Conservation (phyloP, 2,329 filamentous ascomycete species). For the Diaporthe sp. region DNA sequence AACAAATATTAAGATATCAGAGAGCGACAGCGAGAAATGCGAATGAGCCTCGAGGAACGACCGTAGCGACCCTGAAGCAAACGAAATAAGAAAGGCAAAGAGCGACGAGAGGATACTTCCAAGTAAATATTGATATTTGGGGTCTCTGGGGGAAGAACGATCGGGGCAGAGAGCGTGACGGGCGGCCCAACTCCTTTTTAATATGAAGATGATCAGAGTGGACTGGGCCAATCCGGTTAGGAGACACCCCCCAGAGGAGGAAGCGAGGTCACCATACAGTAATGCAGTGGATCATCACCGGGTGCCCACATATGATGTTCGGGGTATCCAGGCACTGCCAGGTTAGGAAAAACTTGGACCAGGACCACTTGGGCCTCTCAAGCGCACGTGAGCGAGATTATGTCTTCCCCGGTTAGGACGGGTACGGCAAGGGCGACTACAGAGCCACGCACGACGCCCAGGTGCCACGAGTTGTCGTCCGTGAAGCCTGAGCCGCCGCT, state of each 20-base stretch:
- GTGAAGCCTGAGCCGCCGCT: neutral
- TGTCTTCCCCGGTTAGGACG: slow-evolving; percentile 18
- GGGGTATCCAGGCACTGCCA: slow-evolving; percentile 18
- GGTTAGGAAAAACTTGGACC: slow-evolving; percentile 20
- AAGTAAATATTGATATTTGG: slow-evolving; percentile 25
- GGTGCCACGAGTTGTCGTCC: neutral
- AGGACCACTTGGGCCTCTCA: slow-evolving; percentile 12
- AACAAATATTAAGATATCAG: slow-evolving; percentile 26
- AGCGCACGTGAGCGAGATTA: slow-evolving; percentile 13
- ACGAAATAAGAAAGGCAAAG: slow-evolving; percentile 27
- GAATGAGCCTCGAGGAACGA: slow-evolving; percentile 28
- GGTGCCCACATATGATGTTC: slow-evolving; percentile 29
- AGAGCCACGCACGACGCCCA: neutral
- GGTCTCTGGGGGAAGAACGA: slow-evolving; percentile 14
- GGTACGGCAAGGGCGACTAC: neutral
- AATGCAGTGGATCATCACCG: slow-evolving; percentile 30
- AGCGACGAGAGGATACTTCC: slow-evolving; percentile 25
- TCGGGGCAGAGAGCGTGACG: slow-evolving; percentile 18
- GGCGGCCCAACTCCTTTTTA: slow-evolving; percentile 35
- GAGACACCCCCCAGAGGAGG: slow-evolving; percentile 14
- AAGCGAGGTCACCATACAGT: slow-evolving; percentile 32
- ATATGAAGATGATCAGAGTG: slow-evolving; percentile 30
- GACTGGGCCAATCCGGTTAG: slow-evolving; percentile 27
- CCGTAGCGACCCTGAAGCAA: slow-evolving; percentile 32
- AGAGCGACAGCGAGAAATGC: slow-evolving; percentile 23